Base-by-base conservation (phyloP, 192 early-diverging fungal genomes). In the Coemansia sp. region DNA sequence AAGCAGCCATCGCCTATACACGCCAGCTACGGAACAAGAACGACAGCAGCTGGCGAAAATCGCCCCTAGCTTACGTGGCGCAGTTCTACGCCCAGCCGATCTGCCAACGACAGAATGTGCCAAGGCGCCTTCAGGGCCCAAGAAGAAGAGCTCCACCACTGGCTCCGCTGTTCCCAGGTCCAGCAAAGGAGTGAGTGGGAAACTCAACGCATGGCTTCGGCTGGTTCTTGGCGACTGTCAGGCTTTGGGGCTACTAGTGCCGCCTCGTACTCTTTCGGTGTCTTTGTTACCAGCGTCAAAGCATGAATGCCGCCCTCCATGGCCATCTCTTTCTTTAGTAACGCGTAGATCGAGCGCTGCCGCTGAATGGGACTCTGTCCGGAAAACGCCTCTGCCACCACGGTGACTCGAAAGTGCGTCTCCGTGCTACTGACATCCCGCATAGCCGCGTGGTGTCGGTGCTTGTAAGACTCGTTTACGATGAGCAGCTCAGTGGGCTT, bases 401-500 rank as follows among this genome's bases (percentile, higher is more conserved):
- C 76, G 12, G 76, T 86, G 13, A 94, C 85, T 25, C 84, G 64
- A 66, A 95, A 95, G 71, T 95, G 94, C 12, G 94, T 94, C 70
- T 95, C 94, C 9, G 80, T 85, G 70, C 86, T 86, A 13, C 48
- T 70, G 6, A 88, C 78, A n/a, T 92, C 92, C 61, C 88, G 83
- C 94, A 96, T 96, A 11, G 93, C 87, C 38, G 86, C 89, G 76
- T 96, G 94, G 55, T 90, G 88, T 9, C 88, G 78, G 67, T 96
- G 94, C 67, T 88, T 85, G 33, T 86, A 83, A 10, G 87, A 89
- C 53, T 96, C 92, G 72, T 96, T 93, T 33, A 85, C 76, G 35
- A 93, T 90, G 37, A 91, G 83, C 33, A 96, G 73, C 16, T 69
- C 59, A 3, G 70, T 72, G 2, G 93, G 93, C 23, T 73, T 61